A percentile compares a stretch with the other conserved stretches of the same genome.
Evolutionary conservation across 768 basidiomycete species (phyloP).

Genomic region (Termitomyces sp.): DNA sequence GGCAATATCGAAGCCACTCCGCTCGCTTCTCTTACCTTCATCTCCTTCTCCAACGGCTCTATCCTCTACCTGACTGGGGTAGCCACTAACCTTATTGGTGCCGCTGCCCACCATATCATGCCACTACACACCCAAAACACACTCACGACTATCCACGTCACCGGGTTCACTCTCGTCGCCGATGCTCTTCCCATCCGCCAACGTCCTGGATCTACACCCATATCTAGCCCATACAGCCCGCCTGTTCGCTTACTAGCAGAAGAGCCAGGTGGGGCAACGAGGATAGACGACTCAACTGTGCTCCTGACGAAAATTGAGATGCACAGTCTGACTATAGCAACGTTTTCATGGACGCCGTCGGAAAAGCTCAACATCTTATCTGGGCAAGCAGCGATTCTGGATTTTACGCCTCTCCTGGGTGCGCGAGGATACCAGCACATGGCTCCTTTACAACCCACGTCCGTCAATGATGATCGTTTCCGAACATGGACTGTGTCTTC

Average conservation of each 20-base stretch:
- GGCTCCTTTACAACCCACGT: slow-evolving; percentile 37
- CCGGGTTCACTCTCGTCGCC: slow-evolving; percentile 49
- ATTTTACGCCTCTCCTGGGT: slow-evolving; percentile 50
- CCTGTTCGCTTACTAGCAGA: slow-evolving; percentile 50
- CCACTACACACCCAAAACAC: slow-evolving; percentile 39
- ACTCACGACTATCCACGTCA: slow-evolving; percentile 44
- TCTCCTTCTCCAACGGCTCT: slow-evolving; percentile 48
- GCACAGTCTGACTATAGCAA: slow-evolving; percentile 48
- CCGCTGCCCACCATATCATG: slow-evolving; percentile 49
- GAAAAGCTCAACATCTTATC: slow-evolving; percentile 30
- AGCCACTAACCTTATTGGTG: slow-evolving; percentile 46
- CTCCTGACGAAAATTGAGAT: slow-evolving; percentile 35
- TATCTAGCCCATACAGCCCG: slow-evolving; percentile 53
- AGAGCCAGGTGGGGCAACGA: slow-evolving; percentile 28
- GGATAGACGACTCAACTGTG: slow-evolving; percentile 29
- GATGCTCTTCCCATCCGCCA: slow-evolving; percentile 55
- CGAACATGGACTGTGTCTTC: slow-evolving; percentile 64
- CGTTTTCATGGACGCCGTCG: slow-evolving; percentile 45
- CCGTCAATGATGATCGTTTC: slow-evolving; percentile 57
- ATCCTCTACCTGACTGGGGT: slow-evolving; percentile 61
- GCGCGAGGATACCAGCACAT: slow-evolving; percentile 47
- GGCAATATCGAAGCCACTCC: slow-evolving; percentile 59
- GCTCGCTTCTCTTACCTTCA: slow-evolving; percentile 53
- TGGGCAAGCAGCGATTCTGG: slow-evolving; percentile 54
- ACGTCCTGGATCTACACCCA: slow-evolving; percentile 17